Evolutionary conservation across 2,329 filamentous ascomycete genomes (phyloP), one percentile per base, ranked within the genome.

Genomic region (Penicillium sp.): DNA sequence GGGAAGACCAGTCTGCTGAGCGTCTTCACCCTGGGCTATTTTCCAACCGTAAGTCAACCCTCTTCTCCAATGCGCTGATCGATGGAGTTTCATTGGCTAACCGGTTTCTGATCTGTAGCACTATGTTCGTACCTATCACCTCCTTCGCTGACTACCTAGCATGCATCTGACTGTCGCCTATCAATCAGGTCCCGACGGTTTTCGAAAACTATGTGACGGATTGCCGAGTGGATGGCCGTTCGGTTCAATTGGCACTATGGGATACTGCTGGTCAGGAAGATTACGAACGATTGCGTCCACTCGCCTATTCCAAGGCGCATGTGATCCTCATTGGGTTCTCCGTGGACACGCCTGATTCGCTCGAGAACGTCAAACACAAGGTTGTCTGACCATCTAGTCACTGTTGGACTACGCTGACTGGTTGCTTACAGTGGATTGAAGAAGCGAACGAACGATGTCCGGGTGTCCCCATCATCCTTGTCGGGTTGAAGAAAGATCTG

Each of bases 191-290:
- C 45, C 93, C 93, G 1, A 98, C 93, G 41, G 93, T 98, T 33
- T 98, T 98, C 71, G 93, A 98, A 69, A 98, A 98, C 75, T 98
- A 98, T 66, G 93, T 98, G 57, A 98, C 93, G 61, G 93, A 98
- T 74, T 98, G 93, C 72, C 81, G 91, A 74, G 93, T 98, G 53
- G 93, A 98, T 68, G 93, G 93, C 64, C 95, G 95, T 69, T 95
- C 88, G n/a, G 93, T 98, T 34, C 93, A 98, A 74, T 79, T 98
- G 56, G 93, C 93, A 45, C 76, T 98, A 62, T 98, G 93, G 93
- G 93, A 98, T 82, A 98, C 93, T 15, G 93, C 93, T 44, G 93
- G 93, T 53, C 93, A 98, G 72, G 93, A 98, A 78, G 93, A 98
- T 69, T 98, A 98, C 70, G 93, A 98, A 72, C 81, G 93, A 67